Evolutionary conservation across 2,329 filamentous ascomycete genomes (phyloP).

Genomic region (Waltergamsia citrina): DNA sequence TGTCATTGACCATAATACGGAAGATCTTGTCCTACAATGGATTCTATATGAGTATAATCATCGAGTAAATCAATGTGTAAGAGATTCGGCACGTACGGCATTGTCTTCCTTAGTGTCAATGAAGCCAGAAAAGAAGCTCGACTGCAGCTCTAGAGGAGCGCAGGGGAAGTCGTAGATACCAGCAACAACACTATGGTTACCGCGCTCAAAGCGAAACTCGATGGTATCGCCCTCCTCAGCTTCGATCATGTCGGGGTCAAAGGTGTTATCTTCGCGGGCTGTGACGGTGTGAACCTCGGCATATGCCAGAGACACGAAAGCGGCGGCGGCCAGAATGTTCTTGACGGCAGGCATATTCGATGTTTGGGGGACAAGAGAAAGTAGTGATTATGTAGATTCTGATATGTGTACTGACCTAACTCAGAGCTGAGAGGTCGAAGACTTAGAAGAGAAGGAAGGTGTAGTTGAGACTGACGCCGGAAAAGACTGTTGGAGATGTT

Average conservation of each 20-base stretch:
- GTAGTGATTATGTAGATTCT: no score
- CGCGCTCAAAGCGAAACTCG: slow-evolving; percentile 24
- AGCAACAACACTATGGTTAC: slow-evolving; percentile 26
- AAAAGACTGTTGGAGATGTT: no score
- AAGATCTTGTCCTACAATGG: slow-evolving; percentile 21
- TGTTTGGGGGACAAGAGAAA: not conserved
- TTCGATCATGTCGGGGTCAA: slow-evolving; percentile 20
- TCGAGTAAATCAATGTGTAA: not conserved
- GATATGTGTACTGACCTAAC: no score
- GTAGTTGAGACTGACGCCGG: no score
- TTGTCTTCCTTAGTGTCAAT: slow-evolving; percentile 16
- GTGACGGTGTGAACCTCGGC: slow-evolving; percentile 23
- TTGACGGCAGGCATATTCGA: not conserved
- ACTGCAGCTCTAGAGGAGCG: slow-evolving; percentile 17
- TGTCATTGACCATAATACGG: slow-evolving; percentile 20
- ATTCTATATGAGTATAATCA: not conserved
- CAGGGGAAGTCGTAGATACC: slow-evolving; percentile 25
- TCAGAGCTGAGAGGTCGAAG: no score
- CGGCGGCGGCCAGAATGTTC: slow-evolving; percentile 13
- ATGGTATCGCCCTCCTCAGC: slow-evolving; percentile 22
- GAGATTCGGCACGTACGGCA: slow-evolving; percentile 14
- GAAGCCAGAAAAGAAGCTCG: slow-evolving; percentile 28
- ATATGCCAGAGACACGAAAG: slow-evolving; percentile 13
- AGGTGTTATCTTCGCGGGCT: slow-evolving; percentile 19
- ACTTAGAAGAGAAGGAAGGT: no score